A percentile compares a stretch with the other conserved stretches of the same genome.
Conservation (phyloP, 179 eudicot genomes). For the Gypsophila paniculata region DNA sequence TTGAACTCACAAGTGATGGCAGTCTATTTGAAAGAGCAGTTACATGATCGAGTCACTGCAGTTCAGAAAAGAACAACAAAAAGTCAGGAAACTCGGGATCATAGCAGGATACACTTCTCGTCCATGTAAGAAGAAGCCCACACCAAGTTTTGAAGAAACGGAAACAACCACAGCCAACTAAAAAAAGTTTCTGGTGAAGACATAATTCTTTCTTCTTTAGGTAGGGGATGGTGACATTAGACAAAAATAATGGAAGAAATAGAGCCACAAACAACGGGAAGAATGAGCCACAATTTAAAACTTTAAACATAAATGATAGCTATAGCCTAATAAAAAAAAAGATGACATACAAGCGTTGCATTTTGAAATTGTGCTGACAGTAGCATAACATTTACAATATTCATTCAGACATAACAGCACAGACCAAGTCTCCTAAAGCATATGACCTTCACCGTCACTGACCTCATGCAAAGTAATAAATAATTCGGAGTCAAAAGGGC, state of each 20-base stretch:
- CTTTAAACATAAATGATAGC: neutral
- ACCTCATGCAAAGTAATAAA: neutral
- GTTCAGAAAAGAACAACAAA: neutral
- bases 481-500: neutral
- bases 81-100: constrained; percentile 2
- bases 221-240: too few relatives aligned
- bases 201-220: too few relatives aligned
- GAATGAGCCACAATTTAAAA: neutral
- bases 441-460: neutral
- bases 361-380: neutral
- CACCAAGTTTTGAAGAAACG: neutral
- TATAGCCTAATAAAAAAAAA: neutral
- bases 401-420: neutral
- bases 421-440: neutral
- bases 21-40: constrained; percentile 24
- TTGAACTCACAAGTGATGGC: constrained; percentile 23
- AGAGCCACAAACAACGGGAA: neutral
- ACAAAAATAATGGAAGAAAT: neutral
- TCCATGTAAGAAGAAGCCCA: neutral
- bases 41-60: constrained; percentile 51
- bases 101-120: neutral
- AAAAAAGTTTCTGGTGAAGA: too few relatives aligned
- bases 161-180: too few relatives aligned
- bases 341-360: neutral
- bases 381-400: neutral